Conservation (phyloP, 108 stramenopile genomes). For the Cylindrotheca fusiformis region DNA sequence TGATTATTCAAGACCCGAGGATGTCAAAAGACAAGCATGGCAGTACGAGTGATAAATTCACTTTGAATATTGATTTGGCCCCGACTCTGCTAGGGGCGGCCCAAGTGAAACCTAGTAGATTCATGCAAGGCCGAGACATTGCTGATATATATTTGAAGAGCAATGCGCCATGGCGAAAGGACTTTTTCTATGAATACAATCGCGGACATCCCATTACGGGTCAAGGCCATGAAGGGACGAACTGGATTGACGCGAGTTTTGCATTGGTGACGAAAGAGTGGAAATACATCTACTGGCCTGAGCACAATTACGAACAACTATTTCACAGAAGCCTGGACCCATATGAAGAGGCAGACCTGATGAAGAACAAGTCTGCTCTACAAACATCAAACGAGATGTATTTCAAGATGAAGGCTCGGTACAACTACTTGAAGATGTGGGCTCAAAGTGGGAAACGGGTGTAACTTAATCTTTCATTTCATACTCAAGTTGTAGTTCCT, state of each 20-base stretch:
- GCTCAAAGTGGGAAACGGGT: constrained; percentile 30
- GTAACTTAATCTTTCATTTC: too few species aligned
- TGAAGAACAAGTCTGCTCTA: constrained; percentile 29
- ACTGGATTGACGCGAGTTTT: constrained; percentile 64
- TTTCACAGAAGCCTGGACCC: constrained; percentile 79
- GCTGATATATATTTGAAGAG: constrained; percentile 53
- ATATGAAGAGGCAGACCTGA: constrained; percentile 66
- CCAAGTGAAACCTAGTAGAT: constrained; percentile 40
- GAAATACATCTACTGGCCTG: constrained; percentile 84
- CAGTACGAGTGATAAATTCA: constrained; percentile 61
- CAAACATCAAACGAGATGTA: constrained; percentile 25
- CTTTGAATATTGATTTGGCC: constrained; percentile 77
- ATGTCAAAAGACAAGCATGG: constrained; percentile 56
- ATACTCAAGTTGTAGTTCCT: too few species aligned
- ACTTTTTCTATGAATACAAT: constrained; percentile 78
- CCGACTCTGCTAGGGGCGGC: constrained; percentile 74
- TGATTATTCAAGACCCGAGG: constrained; percentile 79
- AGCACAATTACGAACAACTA: constrained; percentile 71
- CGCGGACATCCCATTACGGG: constrained; percentile 31
- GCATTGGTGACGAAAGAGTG: constrained; percentile 74
- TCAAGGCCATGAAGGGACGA: constrained; percentile 13
- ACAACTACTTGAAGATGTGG: constrained; percentile 23
- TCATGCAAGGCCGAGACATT: constrained; percentile 80
- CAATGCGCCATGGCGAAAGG: constrained; percentile 51
- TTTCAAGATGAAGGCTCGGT: constrained; percentile 25